phyloP scores from a whole-genome alignment of 352 stramenopile genomes.

The Phytophthora nicotianae region DNA sequence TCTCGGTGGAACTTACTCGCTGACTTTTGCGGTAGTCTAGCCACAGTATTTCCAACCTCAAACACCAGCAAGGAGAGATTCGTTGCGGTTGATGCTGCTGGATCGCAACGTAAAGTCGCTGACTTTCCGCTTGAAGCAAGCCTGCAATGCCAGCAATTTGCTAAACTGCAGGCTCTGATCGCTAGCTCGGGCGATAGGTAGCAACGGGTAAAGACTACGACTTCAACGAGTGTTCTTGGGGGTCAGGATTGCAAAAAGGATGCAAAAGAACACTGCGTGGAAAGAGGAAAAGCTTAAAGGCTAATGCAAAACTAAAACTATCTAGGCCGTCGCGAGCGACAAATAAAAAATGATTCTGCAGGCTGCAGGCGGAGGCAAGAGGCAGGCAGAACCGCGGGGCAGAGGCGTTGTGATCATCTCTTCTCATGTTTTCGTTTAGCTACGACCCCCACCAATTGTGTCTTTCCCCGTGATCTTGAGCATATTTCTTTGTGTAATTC shows the following conservation, averaged over 20 bases:
- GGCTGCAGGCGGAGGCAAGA: conserved; percentile 25
- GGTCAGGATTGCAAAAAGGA: neutral
- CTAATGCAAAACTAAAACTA: conserved; percentile 41
- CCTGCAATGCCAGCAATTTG: conserved; percentile 33
- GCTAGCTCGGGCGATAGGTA: too few relatives aligned
- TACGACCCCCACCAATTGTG: conserved; percentile 49
- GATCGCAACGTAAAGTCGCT: neutral
- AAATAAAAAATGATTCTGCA: conserved; percentile 35
- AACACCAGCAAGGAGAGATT: neutral
- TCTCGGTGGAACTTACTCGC: conserved; percentile 18
- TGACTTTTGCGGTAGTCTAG: conserved; percentile 29
- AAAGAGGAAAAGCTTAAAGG: conserved; percentile 23
- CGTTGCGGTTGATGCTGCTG: neutral
- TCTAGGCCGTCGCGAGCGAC: conserved; percentile 34
- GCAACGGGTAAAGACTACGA: too few relatives aligned
- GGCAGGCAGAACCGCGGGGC: conserved; percentile 29
- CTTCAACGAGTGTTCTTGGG: too few relatives aligned
- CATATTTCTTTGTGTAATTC: conserved; percentile 29
- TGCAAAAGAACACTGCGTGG: conserved; percentile 9
- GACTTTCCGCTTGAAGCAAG: conserved; percentile 23
- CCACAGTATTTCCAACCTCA: conserved; percentile 24
- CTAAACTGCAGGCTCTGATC: conserved; percentile 13
- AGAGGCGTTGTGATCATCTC: conserved; percentile 55
- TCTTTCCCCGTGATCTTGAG: conserved; percentile 40
- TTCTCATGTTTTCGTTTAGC: conserved; percentile 67